A percentile compares a stretch with the other conserved stretches of the same genome.
These are phyloP conservation scores for Clathrus columnatus DNA, from an alignment of 768 basidiomycete species.

Conservation along the genomic window DNA sequence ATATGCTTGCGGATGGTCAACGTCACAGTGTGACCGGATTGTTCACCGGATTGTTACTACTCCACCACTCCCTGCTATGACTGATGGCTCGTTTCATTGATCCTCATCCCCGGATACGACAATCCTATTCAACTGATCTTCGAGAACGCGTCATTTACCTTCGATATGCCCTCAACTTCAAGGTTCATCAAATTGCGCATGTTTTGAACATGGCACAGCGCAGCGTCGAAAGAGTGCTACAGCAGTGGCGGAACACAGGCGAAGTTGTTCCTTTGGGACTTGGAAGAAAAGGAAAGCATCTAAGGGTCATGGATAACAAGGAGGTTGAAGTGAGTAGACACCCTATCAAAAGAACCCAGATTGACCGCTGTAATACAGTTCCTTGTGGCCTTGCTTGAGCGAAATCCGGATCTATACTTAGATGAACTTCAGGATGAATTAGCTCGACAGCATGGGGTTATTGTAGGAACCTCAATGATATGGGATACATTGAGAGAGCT, in stretches of 20 bases:
- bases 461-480: slow-evolving; percentile 3
- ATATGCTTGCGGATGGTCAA: too few species aligned
- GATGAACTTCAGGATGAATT: slow-evolving; percentile 17
- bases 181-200: neutral
- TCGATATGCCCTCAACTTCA: neutral
- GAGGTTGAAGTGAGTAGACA: neutral
- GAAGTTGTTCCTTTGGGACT: neutral
- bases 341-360: neutral
- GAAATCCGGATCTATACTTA: slow-evolving; percentile 17
- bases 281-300: neutral
- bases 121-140: neutral
- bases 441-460: slow-evolving; percentile 1
- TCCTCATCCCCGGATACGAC: neutral
- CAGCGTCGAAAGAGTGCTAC: neutral
- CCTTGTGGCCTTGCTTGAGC: slow-evolving; percentile 16
- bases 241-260: neutral
- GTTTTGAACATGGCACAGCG: neutral
- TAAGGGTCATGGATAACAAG: neutral
- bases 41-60: too few species aligned
- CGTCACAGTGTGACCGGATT: too few species aligned
- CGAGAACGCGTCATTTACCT: neutral
- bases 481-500: too few species aligned
- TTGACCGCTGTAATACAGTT: slow-evolving; percentile 3
- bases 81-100: too few species aligned
- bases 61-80: too few species aligned